phyloP scores from a whole-genome alignment of 331 rosid species.

The Spiraea crenata region DNA sequence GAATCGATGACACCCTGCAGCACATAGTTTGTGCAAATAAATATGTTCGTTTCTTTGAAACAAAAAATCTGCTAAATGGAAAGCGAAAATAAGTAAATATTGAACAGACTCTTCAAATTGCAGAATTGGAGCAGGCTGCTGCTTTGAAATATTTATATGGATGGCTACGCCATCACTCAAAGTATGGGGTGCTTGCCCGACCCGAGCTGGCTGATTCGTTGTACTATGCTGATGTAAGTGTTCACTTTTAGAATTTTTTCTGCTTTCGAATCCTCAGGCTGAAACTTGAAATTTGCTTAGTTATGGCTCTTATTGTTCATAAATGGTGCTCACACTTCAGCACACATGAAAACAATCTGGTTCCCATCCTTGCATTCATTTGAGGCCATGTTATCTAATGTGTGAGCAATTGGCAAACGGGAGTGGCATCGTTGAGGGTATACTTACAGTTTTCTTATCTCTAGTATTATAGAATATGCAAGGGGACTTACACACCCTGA shows the following conservation, averaged over 20 bases:
- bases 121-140: slow-evolving; percentile 90
- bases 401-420: not conserved
- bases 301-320: not conserved
- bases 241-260: slow-evolving; percentile 14
- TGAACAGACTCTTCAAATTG: slow-evolving; percentile 25
- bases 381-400: not conserved
- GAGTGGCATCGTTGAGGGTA: not conserved
- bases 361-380: too few species aligned
- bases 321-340: not conserved
- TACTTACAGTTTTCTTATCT: not conserved
- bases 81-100: not conserved
- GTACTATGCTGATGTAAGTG: slow-evolving; percentile 89
- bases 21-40: not conserved
- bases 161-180: slow-evolving; percentile 84
- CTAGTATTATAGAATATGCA: not conserved
- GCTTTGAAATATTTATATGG: slow-evolving; percentile 88
- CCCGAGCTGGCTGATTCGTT: slow-evolving; percentile 77
- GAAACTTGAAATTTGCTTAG: not conserved
- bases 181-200: slow-evolving; percentile 72
- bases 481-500: not conserved
- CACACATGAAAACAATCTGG: too few species aligned
- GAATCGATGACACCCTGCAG: not conserved
- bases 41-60: not conserved
- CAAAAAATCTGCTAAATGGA: not conserved
- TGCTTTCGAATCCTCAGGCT: not conserved